Conservation (phyloP, 1,284 basidiomycete genomes). For the Fistulina hepatica region DNA sequence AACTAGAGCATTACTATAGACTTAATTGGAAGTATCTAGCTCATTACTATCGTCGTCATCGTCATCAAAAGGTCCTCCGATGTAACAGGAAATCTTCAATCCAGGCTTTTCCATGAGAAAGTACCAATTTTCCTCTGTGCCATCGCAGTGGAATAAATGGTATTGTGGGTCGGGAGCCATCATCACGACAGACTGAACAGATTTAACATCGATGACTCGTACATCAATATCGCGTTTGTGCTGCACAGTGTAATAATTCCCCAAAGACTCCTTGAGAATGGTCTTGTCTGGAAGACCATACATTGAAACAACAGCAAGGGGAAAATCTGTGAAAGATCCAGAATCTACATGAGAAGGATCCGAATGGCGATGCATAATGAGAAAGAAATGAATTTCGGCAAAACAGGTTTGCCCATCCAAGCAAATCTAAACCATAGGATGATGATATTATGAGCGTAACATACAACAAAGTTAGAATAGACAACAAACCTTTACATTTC, state of each 20-base stretch:
- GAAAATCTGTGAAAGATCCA: not conserved
- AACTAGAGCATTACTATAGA: too few species aligned
- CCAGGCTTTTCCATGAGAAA: conserved; percentile 10
- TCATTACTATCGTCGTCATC: too few species aligned
- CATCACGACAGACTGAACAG: conserved; percentile 9
- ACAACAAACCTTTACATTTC: not conserved
- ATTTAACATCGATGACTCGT: conserved; percentile 6
- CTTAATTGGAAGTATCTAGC: too few species aligned
- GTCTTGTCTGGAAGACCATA: conserved; percentile 7
- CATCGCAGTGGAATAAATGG: not conserved
- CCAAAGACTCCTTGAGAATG: conserved; percentile 4
- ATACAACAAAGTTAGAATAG: conserved; percentile 1
- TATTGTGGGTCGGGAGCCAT: conserved; percentile 10
- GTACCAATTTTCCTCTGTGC: conserved; percentile 5
- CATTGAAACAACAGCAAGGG: conserved; percentile 10
- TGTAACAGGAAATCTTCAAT: conserved; percentile 1
- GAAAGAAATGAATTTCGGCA: conserved; percentile 10
- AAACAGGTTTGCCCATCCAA: conserved; percentile 2
- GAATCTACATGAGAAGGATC: too few species aligned
- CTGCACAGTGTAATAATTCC: conserved; percentile 7
- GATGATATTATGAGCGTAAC: not conserved
- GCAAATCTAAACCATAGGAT: conserved; percentile 1
- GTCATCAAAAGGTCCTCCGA: too few species aligned
- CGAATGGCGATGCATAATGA: not conserved
- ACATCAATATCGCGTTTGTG: conserved; percentile 8